A percentile compares a stretch with the other conserved stretches of the same genome.
phyloP scores from a whole-genome alignment of 2,329 filamentous ascomycete genomes.

The Apiospora arundinis region DNA sequence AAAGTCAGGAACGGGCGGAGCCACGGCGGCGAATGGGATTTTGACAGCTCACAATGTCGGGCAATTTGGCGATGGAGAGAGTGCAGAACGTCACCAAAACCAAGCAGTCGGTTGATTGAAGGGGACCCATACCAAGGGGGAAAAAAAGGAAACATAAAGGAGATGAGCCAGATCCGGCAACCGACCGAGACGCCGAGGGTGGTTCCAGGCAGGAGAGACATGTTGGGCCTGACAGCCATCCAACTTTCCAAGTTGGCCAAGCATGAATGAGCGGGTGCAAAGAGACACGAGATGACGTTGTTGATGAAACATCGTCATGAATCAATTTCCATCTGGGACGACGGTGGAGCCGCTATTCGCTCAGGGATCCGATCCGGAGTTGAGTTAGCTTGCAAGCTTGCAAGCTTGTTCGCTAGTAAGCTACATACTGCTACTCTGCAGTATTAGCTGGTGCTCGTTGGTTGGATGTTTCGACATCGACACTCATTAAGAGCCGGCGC shows the following conservation, averaged over 20 bases:
- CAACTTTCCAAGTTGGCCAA: conserved; percentile 9
- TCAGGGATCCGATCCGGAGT: not conserved
- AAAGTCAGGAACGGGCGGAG: conserved; percentile 7
- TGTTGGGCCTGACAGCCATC: not conserved
- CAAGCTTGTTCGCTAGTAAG: not conserved
- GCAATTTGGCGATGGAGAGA: not conserved
- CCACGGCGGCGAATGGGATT: not conserved
- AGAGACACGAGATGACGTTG: conserved; percentile 13
- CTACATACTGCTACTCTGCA: not conserved
- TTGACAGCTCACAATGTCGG: not conserved
- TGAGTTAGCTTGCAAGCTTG: not conserved
- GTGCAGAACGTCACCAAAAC: not conserved
- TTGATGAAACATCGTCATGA: conserved; percentile 12
- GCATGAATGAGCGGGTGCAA: not conserved
- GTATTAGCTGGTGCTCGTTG: not conserved
- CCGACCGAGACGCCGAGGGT: not conserved
- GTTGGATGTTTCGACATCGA: not conserved
- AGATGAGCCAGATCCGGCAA: not conserved
- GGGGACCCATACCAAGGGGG: not conserved
- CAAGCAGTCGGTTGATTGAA: not conserved
- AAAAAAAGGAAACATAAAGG: conserved; percentile 1
- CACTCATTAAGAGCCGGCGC: conserved; percentile 2
- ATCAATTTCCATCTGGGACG: conserved; percentile 5
- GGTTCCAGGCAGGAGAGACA: not conserved
- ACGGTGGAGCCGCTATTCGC: conserved; percentile 12